A percentile compares a stretch with the other conserved stretches of the same genome.
Conservation (phyloP, 2,329 filamentous ascomycete genomes). For the Claviceps africana region DNA sequence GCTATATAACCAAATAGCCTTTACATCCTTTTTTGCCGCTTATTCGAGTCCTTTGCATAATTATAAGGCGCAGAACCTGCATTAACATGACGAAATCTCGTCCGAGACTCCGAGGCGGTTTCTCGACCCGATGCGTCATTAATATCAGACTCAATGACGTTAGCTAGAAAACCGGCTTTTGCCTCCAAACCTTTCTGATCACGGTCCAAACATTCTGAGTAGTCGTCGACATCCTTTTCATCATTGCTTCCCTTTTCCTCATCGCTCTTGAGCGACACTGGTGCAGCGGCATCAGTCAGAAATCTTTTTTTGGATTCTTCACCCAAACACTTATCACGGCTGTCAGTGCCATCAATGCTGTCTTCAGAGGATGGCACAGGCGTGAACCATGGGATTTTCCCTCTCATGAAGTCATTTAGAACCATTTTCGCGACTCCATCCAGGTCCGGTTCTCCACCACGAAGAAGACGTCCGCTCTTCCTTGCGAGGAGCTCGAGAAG, state of each 20-base stretch:
- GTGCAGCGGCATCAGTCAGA: constrained; percentile 36
- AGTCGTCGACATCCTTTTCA: background rate
- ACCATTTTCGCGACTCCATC: constrained; percentile 96
- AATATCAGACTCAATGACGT: background rate
- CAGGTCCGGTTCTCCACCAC: constrained; percentile 86
- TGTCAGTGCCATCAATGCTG: constrained; percentile 41
- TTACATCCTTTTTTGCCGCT: background rate
- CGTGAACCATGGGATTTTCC: constrained; percentile 94
- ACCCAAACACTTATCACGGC: constrained; percentile 63
- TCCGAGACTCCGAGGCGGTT: background rate
- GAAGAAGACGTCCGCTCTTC: constrained; percentile 73
- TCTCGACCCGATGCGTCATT: background rate
- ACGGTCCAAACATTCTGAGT: background rate
- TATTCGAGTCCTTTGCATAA: background rate
- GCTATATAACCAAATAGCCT: background rate
- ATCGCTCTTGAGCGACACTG: constrained; percentile 14
- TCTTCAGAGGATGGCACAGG: constrained; percentile 52
- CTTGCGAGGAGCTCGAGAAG: constrained; percentile 79
- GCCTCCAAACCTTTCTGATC: background rate
- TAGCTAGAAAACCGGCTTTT: too few species aligned
- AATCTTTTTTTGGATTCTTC: constrained; percentile 80
- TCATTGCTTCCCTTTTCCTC: background rate
- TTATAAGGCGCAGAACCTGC: background rate
- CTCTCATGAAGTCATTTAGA: constrained; percentile 86
- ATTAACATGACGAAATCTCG: background rate